These are phyloP conservation scores for Pseudopithomyces maydicus DNA, from an alignment of 2,329 filamentous ascomycete genomes.

Conservation along the genomic window DNA sequence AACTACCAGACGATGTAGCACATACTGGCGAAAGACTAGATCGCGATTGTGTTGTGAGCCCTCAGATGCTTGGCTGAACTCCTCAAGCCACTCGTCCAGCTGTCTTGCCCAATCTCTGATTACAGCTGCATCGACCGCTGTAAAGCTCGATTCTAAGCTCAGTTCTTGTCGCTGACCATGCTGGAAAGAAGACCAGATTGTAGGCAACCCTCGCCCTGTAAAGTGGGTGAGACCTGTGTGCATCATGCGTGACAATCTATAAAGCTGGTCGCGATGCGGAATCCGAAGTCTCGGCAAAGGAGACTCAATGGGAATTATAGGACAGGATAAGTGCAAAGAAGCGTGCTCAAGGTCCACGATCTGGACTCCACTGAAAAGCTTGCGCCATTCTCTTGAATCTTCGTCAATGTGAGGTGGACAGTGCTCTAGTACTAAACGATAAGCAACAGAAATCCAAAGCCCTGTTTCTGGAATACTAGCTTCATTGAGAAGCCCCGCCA, in stretches of 20 bases:
- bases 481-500: conserved; percentile 3
- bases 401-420: conserved; percentile 3
- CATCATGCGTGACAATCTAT: conserved; percentile 5
- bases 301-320: conserved; percentile 1
- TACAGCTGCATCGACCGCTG: conserved; percentile 2
- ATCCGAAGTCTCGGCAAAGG: conserved; percentile 1
- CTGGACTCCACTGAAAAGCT: conserved; percentile 2
- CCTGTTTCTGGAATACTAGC: conserved; percentile 4
- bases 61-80: neutral
- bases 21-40: conserved; percentile 4
- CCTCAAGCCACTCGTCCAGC: conserved; percentile 4
- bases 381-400: conserved; percentile 3
- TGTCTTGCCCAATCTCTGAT: conserved; percentile 5
- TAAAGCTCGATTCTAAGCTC: neutral
- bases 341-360: conserved; percentile 4
- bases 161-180: neutral
- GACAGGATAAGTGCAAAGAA: neutral
- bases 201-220: conserved; percentile 1
- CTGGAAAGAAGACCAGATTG: conserved; percentile 5
- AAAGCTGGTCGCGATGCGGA: conserved; percentile 2
- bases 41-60: conserved; percentile 1
- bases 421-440: conserved; percentile 2
- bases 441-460: conserved; percentile 4
- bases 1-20: conserved; percentile 3
- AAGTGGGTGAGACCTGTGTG: conserved; percentile 6